phyloP scores from a whole-genome alignment of 2,329 filamentous ascomycete genomes.

The Aaosphaeria arxii region DNA sequence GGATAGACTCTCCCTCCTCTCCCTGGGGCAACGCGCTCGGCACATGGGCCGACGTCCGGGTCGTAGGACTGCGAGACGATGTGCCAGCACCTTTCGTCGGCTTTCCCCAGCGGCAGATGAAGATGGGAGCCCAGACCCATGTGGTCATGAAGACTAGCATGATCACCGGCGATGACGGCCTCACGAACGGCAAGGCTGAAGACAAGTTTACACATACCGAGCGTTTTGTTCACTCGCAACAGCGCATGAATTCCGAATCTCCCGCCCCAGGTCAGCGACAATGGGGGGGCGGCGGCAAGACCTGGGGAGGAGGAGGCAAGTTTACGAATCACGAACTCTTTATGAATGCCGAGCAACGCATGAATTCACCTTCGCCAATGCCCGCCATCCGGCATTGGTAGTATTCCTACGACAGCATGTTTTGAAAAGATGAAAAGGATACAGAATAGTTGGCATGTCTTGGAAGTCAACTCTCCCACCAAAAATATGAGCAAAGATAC shows the following conservation, averaged over 20 bases:
- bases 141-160: conserved; percentile 20
- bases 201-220: not conserved
- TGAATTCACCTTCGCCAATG: not conserved
- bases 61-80: conserved; percentile 18
- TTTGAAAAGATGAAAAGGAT: too few species aligned
- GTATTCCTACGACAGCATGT: not conserved
- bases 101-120: conserved; percentile 5
- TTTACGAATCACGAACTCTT: not conserved
- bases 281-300: not conserved
- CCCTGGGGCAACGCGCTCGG: not conserved
- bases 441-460: too few species aligned
- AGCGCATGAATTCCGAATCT: not conserved
- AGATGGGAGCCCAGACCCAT: conserved; percentile 9
- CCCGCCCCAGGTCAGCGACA: not conserved
- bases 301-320: not conserved
- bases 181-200: not conserved
- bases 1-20: not conserved
- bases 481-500: too few species aligned
- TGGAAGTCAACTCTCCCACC: too few species aligned
- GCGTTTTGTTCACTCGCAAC: not conserved
- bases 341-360: not conserved
- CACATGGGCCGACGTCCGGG: conserved; percentile 19
- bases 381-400: not conserved
- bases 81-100: conserved; percentile 16
- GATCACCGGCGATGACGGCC: conserved; percentile 8